A percentile compares a stretch with the other conserved stretches of the same genome.
phyloP scores from a whole-genome alignment of 331 rosid species.

The Quercus phellos region DNA sequence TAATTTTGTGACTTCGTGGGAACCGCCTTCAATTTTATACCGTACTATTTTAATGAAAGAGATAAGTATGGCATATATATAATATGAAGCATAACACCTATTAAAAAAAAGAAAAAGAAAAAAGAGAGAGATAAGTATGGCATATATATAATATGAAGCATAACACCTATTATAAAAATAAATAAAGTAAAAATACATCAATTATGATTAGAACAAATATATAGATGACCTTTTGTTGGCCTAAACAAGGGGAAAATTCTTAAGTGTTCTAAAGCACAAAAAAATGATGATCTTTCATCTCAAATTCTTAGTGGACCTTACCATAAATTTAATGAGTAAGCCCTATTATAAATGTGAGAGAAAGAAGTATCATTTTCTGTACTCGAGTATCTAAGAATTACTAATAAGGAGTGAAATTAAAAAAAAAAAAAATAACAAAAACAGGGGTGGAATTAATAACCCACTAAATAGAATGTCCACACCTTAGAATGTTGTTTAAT shows the following conservation, averaged over 20 bases:
- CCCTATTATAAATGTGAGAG: too few species aligned
- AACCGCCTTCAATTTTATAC: background rate
- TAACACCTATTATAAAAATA: too few species aligned
- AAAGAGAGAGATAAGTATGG: background rate
- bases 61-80: background rate
- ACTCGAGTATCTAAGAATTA: fast-evolving
- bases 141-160: background rate
- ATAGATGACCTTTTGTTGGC: background rate
- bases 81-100: too few species aligned
- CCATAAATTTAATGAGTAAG: fast-evolving
- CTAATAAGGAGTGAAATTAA: too few species aligned
- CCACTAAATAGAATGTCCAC: background rate
- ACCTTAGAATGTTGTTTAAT: too few species aligned
- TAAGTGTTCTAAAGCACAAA: too few species aligned
- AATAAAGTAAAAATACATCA: background rate
- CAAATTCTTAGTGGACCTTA: too few species aligned
- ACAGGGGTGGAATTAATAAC: background rate
- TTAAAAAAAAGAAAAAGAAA: too few species aligned
- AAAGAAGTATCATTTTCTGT: fast-evolving
- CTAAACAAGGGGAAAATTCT: background rate
- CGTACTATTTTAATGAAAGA: background rate
- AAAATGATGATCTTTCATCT: too few species aligned
- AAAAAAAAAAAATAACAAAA: too few species aligned
- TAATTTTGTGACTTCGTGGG: background rate
- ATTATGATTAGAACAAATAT: background rate